Evolutionary conservation across 2,329 filamentous ascomycete genomes (phyloP).

Genomic region (Aspergillus vadensis): DNA sequence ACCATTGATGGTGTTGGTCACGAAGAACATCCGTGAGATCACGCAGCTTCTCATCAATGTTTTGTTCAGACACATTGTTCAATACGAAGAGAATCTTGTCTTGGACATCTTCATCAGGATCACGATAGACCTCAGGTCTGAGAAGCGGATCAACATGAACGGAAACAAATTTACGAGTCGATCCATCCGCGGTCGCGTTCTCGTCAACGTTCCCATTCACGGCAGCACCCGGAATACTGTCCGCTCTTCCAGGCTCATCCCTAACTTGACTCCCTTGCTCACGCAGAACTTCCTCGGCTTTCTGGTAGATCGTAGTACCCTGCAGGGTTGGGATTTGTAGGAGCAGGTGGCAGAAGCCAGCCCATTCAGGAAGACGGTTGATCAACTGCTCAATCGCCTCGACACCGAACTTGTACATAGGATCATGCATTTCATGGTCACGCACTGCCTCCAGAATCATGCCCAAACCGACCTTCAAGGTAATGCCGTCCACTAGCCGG

Average conservation of each 20-base stretch:
- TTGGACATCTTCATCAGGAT: slow-evolving; percentile 80
- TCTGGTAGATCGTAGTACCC: slow-evolving; percentile 80
- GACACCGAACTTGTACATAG: slow-evolving; percentile 98
- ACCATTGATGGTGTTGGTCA: slow-evolving; percentile 89
- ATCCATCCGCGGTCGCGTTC: slow-evolving; percentile 58
- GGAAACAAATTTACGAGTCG: slow-evolving; percentile 72
- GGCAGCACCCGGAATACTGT: slow-evolving; percentile 48
- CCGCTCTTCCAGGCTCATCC: slow-evolving; percentile 49
- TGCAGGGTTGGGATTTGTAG: slow-evolving; percentile 79
- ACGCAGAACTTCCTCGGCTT: slow-evolving; percentile 76
- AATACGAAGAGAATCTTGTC: slow-evolving; percentile 94
- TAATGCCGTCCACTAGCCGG: slow-evolving; percentile 84
- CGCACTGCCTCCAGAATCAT: slow-evolving; percentile 98
- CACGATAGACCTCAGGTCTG: slow-evolving; percentile 68
- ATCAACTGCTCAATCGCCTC: slow-evolving; percentile 91
- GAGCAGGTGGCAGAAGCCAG: slow-evolving; percentile 86
- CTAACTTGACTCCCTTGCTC: slow-evolving; percentile 63
- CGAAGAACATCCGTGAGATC: slow-evolving; percentile 79
- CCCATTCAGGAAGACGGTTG: slow-evolving; percentile 84
- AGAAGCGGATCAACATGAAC: slow-evolving; percentile 73
- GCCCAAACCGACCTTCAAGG: slow-evolving; percentile 87
- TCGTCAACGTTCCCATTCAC: slow-evolving; percentile 74
- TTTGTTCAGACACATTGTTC: slow-evolving; percentile 93
- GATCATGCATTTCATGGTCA: slow-evolving; percentile 76
- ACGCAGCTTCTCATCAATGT: slow-evolving; percentile 78